Conservation (phyloP, 257 asterid species). For the Dorcoceras hygrometricum region DNA sequence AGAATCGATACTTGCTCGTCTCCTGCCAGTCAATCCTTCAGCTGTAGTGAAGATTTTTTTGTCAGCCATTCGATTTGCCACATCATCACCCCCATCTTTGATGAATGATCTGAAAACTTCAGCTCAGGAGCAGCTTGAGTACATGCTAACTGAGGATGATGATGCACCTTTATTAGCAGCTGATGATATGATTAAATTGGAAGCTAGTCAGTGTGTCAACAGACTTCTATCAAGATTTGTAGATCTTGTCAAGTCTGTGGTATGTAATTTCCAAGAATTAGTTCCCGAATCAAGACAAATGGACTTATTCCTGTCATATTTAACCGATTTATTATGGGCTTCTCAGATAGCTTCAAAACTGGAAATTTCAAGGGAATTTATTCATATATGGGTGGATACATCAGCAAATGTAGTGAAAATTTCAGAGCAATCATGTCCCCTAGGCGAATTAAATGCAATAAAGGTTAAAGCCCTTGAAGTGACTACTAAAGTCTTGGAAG, state of each 20-base stretch:
- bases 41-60: constrained; percentile 50
- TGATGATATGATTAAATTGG: constrained; percentile 51
- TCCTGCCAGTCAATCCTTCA: constrained; percentile 60
- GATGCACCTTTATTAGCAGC: constrained; percentile 70
- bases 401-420: constrained; percentile 46
- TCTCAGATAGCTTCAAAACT: constrained; percentile 61
- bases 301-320: constrained; percentile 35
- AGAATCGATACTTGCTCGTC: constrained; percentile 66
- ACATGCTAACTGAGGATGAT: constrained; percentile 86
- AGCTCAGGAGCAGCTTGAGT: constrained; percentile 88
- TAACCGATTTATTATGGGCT: constrained; percentile 71
- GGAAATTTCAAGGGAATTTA: constrained; percentile 55
- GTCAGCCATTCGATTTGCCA: constrained; percentile 68
- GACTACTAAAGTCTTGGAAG: constrained; percentile 57
- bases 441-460: constrained; percentile 26
- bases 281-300: constrained; percentile 33
- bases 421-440: constrained; percentile 30
- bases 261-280: constrained; percentile 37
- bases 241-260: constrained; percentile 42
- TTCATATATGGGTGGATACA: constrained; percentile 55
- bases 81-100: constrained; percentile 53
- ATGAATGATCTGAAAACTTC: constrained; percentile 64
- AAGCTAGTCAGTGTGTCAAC: constrained; percentile 42
- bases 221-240: constrained; percentile 43
- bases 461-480: constrained; percentile 62